phyloP scores from a whole-genome alignment of 2,329 filamentous ascomycete genomes.

The Drechslerella dactyloides region DNA sequence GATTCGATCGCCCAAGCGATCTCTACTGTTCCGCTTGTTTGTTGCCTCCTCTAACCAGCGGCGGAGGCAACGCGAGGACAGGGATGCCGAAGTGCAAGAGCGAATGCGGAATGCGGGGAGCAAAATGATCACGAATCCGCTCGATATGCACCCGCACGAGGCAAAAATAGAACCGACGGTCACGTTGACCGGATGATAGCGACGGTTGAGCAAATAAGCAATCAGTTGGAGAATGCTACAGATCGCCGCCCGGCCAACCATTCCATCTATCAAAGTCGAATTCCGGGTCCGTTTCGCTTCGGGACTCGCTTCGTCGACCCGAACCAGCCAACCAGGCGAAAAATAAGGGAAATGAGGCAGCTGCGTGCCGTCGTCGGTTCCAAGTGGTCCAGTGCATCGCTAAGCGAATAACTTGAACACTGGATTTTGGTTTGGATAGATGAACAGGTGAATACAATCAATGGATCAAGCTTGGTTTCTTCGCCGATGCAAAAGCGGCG shows the following conservation, averaged over 20 bases:
- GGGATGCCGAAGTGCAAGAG: background rate
- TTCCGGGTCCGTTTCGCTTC: slow-evolving; percentile 3
- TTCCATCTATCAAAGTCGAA: background rate
- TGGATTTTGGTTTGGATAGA: background rate
- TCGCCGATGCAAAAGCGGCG: no score
- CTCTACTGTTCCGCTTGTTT: background rate
- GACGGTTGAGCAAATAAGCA: background rate
- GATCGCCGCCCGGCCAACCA: background rate
- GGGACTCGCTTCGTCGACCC: slow-evolving; percentile 2
- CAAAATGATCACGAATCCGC: background rate
- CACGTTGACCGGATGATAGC: background rate
- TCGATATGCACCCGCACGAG: background rate
- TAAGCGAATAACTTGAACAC: slow-evolving; percentile 4
- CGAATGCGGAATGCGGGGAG: background rate
- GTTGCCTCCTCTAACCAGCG: background rate
- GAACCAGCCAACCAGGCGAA: background rate
- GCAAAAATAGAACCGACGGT: background rate
- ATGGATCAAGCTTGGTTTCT: no score
- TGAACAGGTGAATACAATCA: background rate
- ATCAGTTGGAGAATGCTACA: background rate
- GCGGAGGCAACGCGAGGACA: background rate
- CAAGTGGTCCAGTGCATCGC: background rate
- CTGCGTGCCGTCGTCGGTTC: background rate
- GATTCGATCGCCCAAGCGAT: background rate
- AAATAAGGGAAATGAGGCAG: background rate